Base-by-base conservation (phyloP, 805 yeast genomes). In the Scheffersomyces amazonensis region DNA sequence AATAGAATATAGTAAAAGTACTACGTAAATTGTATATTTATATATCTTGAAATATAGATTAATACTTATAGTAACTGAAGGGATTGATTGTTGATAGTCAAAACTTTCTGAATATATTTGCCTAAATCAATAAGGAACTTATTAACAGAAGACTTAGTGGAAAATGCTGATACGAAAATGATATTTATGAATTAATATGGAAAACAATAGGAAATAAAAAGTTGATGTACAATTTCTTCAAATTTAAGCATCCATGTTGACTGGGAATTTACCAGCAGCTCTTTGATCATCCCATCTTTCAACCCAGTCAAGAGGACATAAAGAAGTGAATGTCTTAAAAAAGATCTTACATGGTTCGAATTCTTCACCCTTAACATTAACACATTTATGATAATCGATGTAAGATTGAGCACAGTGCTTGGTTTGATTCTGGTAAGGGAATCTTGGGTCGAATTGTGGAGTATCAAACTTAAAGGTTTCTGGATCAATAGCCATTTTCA, bases 341-440 rank as follows among this genome's bases (percentile, higher is more conserved):
- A 93, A 93, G 56, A 87, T 90, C 71, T 89, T 78, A 72, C 99
- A 93, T 60, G 98, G 98, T 57, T 90, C 96, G 62, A 93, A 93
- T 46, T 90, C 98, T 73, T 91, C 97, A 62, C 99, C 99, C 75
- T 91, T 91, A 52, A 90, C 88, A 59, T 82, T 85, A 64, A 93
- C 80, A 76, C 99, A 93, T 71, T 89, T 90, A 83, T 86, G 93
- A 81, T 91, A 93, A 71, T 93, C 99, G 59, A 93, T 88, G 75
- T 91, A 93, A 54, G 91, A 78, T 75, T 91, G 97, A 82, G 91
- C 95, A 78, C 98, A 93, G 78, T 91, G 96, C 75, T 85, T 89
- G 58, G 97, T 87, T 73, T 91, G 99, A 81, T 91, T 91, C 69
- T 82, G 90, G 76, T 88, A 81, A 53, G 99, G 98, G 81, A 90